A percentile compares a stretch with the other conserved stretches of the same genome.
phyloP scores from a whole-genome alignment of 352 stramenopile genomes.

The Phytophthora capsici region DNA sequence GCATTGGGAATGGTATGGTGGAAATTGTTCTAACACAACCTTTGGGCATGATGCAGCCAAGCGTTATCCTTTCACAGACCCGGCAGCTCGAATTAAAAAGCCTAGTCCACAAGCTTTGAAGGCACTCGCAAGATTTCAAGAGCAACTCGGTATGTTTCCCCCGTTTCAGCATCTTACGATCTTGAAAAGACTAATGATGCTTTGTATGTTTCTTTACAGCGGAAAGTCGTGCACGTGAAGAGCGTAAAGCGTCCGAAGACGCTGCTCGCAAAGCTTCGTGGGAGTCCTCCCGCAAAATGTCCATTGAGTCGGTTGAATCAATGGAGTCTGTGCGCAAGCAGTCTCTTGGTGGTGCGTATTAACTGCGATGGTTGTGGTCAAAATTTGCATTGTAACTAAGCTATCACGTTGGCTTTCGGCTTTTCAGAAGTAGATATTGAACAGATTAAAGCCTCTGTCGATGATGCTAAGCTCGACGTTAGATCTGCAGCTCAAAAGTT shows the following conservation, averaged over 20 bases:
- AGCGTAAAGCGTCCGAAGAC: conserved; percentile 46
- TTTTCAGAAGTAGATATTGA: conserved; percentile 55
- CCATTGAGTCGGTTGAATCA: conserved; percentile 47
- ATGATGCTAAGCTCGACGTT: conserved; percentile 55
- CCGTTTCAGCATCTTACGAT: not conserved
- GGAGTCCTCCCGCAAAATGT: conserved; percentile 42
- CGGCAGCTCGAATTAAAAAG: conserved; percentile 44
- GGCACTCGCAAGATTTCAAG: conserved; percentile 62
- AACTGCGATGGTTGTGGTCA: not conserved
- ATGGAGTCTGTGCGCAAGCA: conserved; percentile 42
- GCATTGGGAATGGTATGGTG: not conserved
- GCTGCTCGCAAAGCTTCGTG: conserved; percentile 41
- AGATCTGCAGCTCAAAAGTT: conserved; percentile 67
- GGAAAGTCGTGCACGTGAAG: conserved; percentile 39
- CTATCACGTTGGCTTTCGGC: not conserved
- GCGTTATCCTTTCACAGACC: conserved; percentile 72
- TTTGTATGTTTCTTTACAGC: no score
- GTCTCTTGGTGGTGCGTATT: conserved; percentile 41
- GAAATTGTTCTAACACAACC: not conserved
- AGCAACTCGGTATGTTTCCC: conserved; percentile 50
- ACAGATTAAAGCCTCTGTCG: conserved; percentile 65
- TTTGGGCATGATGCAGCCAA: conserved; percentile 31
- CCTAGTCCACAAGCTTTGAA: conserved; percentile 51
- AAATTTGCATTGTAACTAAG: not conserved
- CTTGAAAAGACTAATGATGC: not conserved